Conservation (phyloP, 2,329 filamentous ascomycete genomes). For the Fusarium solani-melongenae region DNA sequence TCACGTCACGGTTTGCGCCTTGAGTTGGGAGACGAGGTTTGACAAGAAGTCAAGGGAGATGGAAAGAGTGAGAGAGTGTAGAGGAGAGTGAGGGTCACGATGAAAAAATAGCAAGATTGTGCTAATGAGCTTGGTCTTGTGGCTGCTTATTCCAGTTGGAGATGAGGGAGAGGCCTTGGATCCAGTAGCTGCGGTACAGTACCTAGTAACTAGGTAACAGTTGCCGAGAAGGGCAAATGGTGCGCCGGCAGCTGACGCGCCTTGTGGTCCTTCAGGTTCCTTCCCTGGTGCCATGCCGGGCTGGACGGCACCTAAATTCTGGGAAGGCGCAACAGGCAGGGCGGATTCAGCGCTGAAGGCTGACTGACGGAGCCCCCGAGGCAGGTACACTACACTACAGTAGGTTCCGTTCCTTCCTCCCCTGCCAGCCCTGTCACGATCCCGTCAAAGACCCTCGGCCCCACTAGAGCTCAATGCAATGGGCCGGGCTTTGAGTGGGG, state of each 20-base stretch:
- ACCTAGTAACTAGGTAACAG: neutral
- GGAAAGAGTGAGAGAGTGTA: neutral
- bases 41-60: neutral
- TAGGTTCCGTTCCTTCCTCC: neutral
- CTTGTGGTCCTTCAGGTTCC: neutral
- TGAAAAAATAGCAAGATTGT: neutral
- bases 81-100: neutral
- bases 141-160: constrained; percentile 5
- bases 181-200: neutral
- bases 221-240: neutral
- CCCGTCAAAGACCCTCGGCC: constrained; percentile 1
- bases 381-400: neutral
- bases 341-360: neutral
- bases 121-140: neutral
- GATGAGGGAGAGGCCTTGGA: neutral
- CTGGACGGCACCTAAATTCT: neutral
- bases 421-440: neutral
- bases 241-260: neutral
- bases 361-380: neutral
- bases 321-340: neutral
- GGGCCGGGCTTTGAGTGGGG: neutral
- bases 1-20: neutral
- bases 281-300: neutral
- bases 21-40: neutral
- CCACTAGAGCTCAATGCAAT: constrained; percentile 16